Evolutionary conservation across 441 rosid genomes (phyloP).

Genomic region (Erodium texanum): DNA sequence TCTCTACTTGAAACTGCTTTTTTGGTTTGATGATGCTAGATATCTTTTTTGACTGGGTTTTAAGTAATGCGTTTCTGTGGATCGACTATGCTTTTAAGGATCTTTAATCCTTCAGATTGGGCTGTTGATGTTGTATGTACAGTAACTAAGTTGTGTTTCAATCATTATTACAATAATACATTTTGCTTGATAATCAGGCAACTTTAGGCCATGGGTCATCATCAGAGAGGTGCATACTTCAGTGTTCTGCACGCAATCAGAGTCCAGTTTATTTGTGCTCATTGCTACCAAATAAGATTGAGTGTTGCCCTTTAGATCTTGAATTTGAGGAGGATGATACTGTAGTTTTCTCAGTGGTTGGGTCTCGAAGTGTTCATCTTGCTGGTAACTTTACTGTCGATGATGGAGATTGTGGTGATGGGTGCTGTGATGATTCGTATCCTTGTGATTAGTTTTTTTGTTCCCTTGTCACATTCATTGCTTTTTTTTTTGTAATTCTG

Average conservation of each 20-base stretch:
- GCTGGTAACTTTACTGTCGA: slow-evolving; percentile 62
- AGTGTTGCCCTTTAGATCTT: slow-evolving; percentile 68
- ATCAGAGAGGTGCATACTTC: slow-evolving; percentile 52
- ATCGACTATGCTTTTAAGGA: too few species aligned
- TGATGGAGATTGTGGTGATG: slow-evolving; percentile 36
- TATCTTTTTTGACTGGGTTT: too few species aligned
- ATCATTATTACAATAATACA: neutral
- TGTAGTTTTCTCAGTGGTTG: slow-evolving; percentile 64
- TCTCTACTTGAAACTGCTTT: neutral
- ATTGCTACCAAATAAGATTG: slow-evolving; percentile 55
- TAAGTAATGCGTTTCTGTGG: too few species aligned
- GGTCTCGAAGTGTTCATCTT: slow-evolving; percentile 68
- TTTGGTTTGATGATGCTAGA: neutral
- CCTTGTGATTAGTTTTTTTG: slow-evolving; percentile 29
- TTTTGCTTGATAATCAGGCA: slow-evolving; percentile 41
- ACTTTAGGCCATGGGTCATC: slow-evolving; percentile 72
- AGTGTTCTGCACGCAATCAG: slow-evolving; percentile 57
- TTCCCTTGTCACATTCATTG: neutral
- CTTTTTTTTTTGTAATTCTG: too few species aligned
- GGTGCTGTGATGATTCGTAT: slow-evolving; percentile 49
- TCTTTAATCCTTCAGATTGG: neutral
- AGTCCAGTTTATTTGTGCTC: slow-evolving; percentile 64
- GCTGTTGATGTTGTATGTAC: neutral
- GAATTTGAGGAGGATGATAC: slow-evolving; percentile 53
- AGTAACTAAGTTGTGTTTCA: neutral